Evolutionary conservation across 1,284 basidiomycete genomes (phyloP).

Genomic region (Trichosporon asahii): DNA sequence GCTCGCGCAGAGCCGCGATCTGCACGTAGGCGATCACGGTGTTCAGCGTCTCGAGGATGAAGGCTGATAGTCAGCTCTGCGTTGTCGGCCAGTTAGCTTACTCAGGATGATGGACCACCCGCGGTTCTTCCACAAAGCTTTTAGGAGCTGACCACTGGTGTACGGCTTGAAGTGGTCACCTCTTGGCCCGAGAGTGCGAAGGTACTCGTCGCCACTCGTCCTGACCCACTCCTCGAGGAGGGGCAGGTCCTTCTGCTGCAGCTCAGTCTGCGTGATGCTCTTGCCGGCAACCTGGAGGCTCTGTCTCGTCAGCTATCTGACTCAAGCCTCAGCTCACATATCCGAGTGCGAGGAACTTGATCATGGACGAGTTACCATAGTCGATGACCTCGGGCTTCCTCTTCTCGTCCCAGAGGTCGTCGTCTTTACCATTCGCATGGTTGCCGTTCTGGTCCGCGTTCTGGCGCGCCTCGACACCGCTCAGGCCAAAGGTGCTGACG

Average conservation of each 20-base stretch:
- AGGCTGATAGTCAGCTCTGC: slow-evolving; percentile 27
- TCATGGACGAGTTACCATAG: slow-evolving; percentile 42
- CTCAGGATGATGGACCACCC: slow-evolving; percentile 33
- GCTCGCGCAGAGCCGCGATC: slow-evolving; percentile 40
- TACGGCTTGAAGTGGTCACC: slow-evolving; percentile 22
- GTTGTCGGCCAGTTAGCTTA: slow-evolving; percentile 27
- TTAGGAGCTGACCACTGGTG: slow-evolving; percentile 35
- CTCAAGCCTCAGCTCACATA: slow-evolving; percentile 39
- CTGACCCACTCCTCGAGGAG: slow-evolving; percentile 41
- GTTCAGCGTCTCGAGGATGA: slow-evolving; percentile 35
- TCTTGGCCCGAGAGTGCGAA: slow-evolving; percentile 11
- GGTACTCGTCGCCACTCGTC: slow-evolving; percentile 18
- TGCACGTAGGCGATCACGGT: slow-evolving; percentile 37
- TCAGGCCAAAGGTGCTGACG: background rate
- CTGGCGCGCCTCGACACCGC: slow-evolving; percentile 10
- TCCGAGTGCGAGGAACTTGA: slow-evolving; percentile 40
- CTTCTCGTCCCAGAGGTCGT: slow-evolving; percentile 15
- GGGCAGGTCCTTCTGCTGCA: slow-evolving; percentile 42
- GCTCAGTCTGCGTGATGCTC: slow-evolving; percentile 32
- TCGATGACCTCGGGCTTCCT: slow-evolving; percentile 51
- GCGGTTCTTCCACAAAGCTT: slow-evolving; percentile 36
- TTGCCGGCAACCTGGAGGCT: slow-evolving; percentile 31
- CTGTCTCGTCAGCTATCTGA: slow-evolving; percentile 21
- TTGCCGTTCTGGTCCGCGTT: slow-evolving; percentile 11
- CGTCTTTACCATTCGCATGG: slow-evolving; percentile 16